phyloP scores from a whole-genome alignment of 495 filamentous ascomycete species.

The Talaromyces proteolyticus region DNA sequence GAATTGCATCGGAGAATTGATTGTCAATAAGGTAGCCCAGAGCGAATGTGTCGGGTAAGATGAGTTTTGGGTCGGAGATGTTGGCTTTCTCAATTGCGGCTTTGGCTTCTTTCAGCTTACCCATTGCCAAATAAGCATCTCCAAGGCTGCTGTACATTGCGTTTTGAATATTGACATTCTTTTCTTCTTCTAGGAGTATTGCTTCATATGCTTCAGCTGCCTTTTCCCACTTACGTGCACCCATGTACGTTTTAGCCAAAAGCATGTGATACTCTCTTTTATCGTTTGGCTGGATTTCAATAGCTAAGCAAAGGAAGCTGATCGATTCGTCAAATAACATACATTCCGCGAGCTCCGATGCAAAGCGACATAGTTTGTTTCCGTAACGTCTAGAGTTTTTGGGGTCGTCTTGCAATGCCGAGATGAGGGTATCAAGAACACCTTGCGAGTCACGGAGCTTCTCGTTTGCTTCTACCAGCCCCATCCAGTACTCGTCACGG shows the following conservation, averaged over 20 bases:
- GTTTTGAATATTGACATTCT: not conserved
- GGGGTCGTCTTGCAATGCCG: not conserved
- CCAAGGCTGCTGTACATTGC: not conserved
- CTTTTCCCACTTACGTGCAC: not conserved
- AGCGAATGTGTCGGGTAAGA: not conserved
- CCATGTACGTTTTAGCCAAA: not conserved
- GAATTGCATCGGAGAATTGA: not conserved
- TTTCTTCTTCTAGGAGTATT: not conserved
- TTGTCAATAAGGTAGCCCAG: not conserved
- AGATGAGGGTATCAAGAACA: not conserved
- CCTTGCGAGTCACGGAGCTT: not conserved
- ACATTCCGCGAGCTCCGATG: not conserved
- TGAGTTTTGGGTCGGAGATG: not conserved
- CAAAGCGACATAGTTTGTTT: not conserved
- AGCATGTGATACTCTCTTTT: not conserved
- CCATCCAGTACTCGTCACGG: not conserved
- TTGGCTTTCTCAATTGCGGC: not conserved
- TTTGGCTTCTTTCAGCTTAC: not conserved
- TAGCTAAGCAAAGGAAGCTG: not conserved
- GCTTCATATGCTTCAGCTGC: not conserved
- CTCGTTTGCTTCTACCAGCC: not conserved
- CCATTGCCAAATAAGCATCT: not conserved
- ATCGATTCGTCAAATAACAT: not conserved
- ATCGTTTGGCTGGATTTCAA: not conserved
- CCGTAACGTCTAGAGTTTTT: not conserved